These are phyloP conservation scores for Chlamydomonas incerta DNA, from an alignment of 139 green algal genomes.

Conservation along the genomic window DNA sequence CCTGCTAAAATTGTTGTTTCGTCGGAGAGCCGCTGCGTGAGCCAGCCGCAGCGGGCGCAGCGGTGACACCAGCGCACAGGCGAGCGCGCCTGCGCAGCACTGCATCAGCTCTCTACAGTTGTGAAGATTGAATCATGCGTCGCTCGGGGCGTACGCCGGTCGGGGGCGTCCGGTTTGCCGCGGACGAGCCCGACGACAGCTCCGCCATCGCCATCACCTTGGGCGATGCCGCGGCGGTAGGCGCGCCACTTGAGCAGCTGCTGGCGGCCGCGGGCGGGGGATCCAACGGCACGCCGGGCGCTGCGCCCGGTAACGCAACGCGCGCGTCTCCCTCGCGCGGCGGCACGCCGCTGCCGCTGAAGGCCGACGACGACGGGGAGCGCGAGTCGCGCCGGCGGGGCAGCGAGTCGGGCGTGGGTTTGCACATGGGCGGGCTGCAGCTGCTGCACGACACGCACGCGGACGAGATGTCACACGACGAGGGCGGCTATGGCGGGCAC, in stretches of 20 bases:
- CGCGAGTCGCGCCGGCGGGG: not conserved
- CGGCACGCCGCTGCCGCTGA: too few relatives aligned
- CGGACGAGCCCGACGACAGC: not conserved
- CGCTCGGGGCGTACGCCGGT: not conserved
- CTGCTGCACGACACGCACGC: not conserved
- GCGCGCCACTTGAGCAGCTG: not conserved
- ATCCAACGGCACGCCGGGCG: not conserved
- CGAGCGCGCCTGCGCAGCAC: not conserved
- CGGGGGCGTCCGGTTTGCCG: conserved; percentile 19
- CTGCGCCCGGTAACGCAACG: too few relatives aligned
- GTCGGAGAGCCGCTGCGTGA: too few relatives aligned
- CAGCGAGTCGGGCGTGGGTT: not conserved
- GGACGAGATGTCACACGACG: conserved; percentile 4
- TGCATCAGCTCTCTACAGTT: not conserved
- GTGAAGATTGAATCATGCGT: not conserved
- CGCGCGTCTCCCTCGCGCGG: too few relatives aligned
- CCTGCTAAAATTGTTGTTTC: too few relatives aligned
- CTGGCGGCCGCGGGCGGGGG: not conserved
- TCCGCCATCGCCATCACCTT: conserved; percentile 21
- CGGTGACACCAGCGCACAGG: too few relatives aligned
- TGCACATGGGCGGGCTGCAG: conserved; percentile 18
- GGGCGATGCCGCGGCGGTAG: not conserved
- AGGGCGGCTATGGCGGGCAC: not conserved
- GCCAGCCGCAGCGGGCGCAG: too few relatives aligned
- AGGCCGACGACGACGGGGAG: not conserved